Base-by-base conservation (phyloP, 371 early-diverging fungal genomes). In the Mortierella sp. region DNA sequence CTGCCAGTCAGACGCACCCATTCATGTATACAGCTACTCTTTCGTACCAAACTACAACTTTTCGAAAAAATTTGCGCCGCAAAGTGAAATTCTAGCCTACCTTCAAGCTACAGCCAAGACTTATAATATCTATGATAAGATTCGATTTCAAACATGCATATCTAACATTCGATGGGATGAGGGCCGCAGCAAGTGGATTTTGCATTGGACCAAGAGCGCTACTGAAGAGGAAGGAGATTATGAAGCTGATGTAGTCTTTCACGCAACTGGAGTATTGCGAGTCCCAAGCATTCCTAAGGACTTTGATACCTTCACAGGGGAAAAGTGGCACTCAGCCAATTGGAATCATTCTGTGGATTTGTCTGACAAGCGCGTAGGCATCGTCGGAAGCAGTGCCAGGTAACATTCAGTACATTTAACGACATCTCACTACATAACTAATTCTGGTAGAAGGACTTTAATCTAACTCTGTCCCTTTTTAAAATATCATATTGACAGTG, bases 1-100 rank as follows among this genome's bases (percentile, higher is more conserved):
- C 83, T 37, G 89, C 85, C 13, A 89, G 90, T 66, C 90, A 92
- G 83, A 91, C 23, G 83, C 85, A 12, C 85, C 88, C 4, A 87
- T 89, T 56, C 19, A 5, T 56, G 9, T 35, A 54, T 56, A 32
- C 15, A 61, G 57, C 62, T 75, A 53, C 64, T 63, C 65, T 28
- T 79, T 69, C 55, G 59, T 64, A 60, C 58, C 64, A 66, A 89
- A 79, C 70, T 79, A 79, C 34, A 88, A 85, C 42, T 90, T 91
- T 91, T 61, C 83, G 10, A 45, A 63, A 1, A 28, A 60, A 1
- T 74, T 42, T 26, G 57, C 74, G 28, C 49, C 57, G 2, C 86
- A 84, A 49, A 31, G 69, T 15, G 89, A 90, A 68, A 90, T 92
- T 43, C 76, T 75, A 43, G 83, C 55, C 2, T 91, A 92, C 54